These are phyloP conservation scores for Backusella liffmaniae DNA, from an alignment of 192 early-diverging fungal species.

Conservation along the genomic window DNA sequence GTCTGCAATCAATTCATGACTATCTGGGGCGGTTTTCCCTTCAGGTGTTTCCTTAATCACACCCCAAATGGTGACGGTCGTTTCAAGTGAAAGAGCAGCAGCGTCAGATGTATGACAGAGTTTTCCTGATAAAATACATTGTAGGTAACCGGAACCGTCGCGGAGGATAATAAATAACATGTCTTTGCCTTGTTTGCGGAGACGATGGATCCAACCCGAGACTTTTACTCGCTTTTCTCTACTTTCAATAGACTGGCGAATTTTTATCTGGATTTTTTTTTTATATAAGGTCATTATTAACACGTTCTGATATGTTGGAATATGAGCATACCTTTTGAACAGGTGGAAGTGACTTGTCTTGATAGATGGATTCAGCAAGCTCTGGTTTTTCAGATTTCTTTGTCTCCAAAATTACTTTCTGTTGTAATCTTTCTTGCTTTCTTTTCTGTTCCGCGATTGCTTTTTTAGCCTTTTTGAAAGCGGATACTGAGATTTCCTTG, in stretches of 20 bases:
- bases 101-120: slow-evolving; percentile 81
- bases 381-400: slow-evolving; percentile 69
- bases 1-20: slow-evolving; percentile 93
- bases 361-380: slow-evolving; percentile 72
- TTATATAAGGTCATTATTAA: not conserved
- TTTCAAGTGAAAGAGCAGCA: slow-evolving; percentile 87
- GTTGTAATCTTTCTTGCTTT: slow-evolving; percentile 81
- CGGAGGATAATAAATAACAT: slow-evolving; percentile 94
- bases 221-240: slow-evolving; percentile 81
- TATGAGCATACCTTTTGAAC: slow-evolving; percentile 71
- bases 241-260: slow-evolving; percentile 59
- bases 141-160: slow-evolving; percentile 93
- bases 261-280: slow-evolving; percentile 62
- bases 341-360: slow-evolving; percentile 79
- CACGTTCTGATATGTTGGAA: slow-evolving; percentile 38
- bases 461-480: slow-evolving; percentile 91
- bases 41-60: slow-evolving; percentile 82
- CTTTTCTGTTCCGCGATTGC: slow-evolving; percentile 55
- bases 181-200: slow-evolving; percentile 94
- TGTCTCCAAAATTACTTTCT: slow-evolving; percentile 64
- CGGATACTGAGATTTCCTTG: slow-evolving; percentile 75
- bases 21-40: slow-evolving; percentile 96
- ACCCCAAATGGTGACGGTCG: slow-evolving; percentile 87
- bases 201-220: slow-evolving; percentile 94
- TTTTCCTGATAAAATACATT: slow-evolving; percentile 84